These are phyloP conservation scores for Chrysosporium queenslandicum DNA, from an alignment of 2,329 filamentous ascomycete genomes.

Conservation along the genomic window DNA sequence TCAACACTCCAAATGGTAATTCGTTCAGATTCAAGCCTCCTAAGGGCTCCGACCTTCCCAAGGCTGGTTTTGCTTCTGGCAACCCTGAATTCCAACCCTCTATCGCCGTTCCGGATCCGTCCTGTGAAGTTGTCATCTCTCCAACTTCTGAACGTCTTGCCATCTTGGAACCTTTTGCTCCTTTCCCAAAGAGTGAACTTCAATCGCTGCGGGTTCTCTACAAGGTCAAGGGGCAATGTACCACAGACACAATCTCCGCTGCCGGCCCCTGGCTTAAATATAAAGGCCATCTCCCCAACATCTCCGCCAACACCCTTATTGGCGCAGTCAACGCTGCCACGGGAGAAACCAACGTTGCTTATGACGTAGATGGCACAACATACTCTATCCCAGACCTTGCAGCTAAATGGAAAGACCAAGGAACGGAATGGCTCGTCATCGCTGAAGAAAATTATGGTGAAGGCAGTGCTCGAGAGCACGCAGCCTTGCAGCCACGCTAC, in stretches of 20 bases:
- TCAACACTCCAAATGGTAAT: constrained; percentile 68
- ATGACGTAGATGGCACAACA: constrained; percentile 67
- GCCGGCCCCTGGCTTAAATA: constrained; percentile 98
- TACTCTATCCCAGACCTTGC: constrained; percentile 81
- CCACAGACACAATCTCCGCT: constrained; percentile 95
- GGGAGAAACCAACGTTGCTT: constrained; percentile 82
- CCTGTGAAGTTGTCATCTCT: constrained; percentile 63
- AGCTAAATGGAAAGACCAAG: constrained; percentile 65
- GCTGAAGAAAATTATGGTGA: constrained; percentile 98
- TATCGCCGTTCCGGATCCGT: constrained; percentile 60
- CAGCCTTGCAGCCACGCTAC: constrained; percentile 81
- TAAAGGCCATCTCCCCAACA: constrained; percentile 97
- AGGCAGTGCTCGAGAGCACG: constrained; percentile 79
- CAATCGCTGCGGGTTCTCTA: constrained; percentile 73
- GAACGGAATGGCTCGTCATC: constrained; percentile 79
- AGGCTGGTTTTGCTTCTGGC: constrained; percentile 71
- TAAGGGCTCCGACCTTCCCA: constrained; percentile 49
- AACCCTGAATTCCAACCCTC: constrained; percentile 64
- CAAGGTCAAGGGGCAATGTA: constrained; percentile 96
- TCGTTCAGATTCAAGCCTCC: constrained; percentile 78
- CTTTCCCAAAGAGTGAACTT: constrained; percentile 70
- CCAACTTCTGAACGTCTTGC: constrained; percentile 86
- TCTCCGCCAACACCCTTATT: constrained; percentile 93
- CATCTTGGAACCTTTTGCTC: constrained; percentile 75
- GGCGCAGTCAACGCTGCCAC: constrained; percentile 88